Percentiles rank a stretch among this genome's conserved stretches.
Conservation (phyloP, 2,329 filamentous ascomycete species). For the Paracorniculantispora psalliotae region DNA sequence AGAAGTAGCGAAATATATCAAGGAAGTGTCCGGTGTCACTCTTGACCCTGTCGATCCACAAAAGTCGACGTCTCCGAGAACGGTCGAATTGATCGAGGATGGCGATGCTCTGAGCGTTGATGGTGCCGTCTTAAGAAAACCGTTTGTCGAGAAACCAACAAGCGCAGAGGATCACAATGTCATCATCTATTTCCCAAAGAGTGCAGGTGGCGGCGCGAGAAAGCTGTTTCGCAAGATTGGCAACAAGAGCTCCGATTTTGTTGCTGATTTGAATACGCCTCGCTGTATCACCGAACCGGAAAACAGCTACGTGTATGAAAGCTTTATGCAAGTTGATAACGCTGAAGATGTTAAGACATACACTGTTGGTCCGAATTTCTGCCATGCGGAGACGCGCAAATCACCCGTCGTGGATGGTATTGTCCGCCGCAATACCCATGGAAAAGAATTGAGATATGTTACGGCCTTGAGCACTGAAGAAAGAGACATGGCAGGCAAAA, state of each 20-base stretch:
- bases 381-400: slow-evolving; percentile 94
- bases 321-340: slow-evolving; percentile 94
- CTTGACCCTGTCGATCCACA: slow-evolving; percentile 65
- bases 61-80: slow-evolving; percentile 58
- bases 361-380: slow-evolving; percentile 88
- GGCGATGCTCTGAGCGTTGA: slow-evolving; percentile 86
- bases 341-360: slow-evolving; percentile 98
- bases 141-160: slow-evolving; percentile 97
- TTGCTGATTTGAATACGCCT: slow-evolving; percentile 70
- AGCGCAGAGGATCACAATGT: slow-evolving; percentile 99
- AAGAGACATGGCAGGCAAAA: slow-evolving; percentile 79
- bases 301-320: slow-evolving; percentile 92
- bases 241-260: slow-evolving; percentile 97
- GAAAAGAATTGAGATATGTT: slow-evolving; percentile 94
- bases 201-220: slow-evolving; percentile 80
- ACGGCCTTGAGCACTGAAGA: slow-evolving; percentile 79
- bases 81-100: slow-evolving; percentile 82
- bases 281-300: slow-evolving; percentile 74
- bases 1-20: slow-evolving; percentile 75
- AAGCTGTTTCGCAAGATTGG: slow-evolving; percentile 95
- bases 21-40: slow-evolving; percentile 71
- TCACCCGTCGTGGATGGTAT: slow-evolving; percentile 95
- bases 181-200: slow-evolving; percentile 90
- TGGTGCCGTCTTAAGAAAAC: slow-evolving; percentile 75
- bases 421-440: slow-evolving; percentile 91